Evolutionary conservation across 1,139 yeast genomes (phyloP).

Genomic region (Ogataea hybrid): DNA sequence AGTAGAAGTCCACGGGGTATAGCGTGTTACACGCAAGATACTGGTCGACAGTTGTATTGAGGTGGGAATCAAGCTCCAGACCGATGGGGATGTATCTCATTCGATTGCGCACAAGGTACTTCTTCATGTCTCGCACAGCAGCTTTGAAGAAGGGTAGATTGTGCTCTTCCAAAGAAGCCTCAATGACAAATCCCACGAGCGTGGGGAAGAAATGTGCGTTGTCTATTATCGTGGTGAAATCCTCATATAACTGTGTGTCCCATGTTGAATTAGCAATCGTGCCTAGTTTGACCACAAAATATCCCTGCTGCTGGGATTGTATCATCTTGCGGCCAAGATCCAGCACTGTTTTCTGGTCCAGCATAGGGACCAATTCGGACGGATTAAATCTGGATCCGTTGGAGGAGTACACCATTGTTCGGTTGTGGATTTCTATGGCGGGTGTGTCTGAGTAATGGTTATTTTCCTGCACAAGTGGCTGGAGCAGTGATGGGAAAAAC

Average conservation of each 20-base stretch:
- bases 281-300: slow-evolving; percentile 17
- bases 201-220: slow-evolving; percentile 12
- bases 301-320: slow-evolving; percentile 10
- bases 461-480: slow-evolving; percentile 9
- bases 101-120: slow-evolving; percentile 40
- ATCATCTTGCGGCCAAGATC: slow-evolving; percentile 10
- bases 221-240: slow-evolving; percentile 23
- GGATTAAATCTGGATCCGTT: slow-evolving; percentile 16
- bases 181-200: slow-evolving; percentile 21
- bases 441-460: slow-evolving; percentile 17
- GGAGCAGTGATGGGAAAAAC: slow-evolving; percentile 8
- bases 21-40: slow-evolving; percentile 18
- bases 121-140: slow-evolving; percentile 55
- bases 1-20: slow-evolving; percentile 15
- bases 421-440: slow-evolving; percentile 41
- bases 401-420: slow-evolving; percentile 39
- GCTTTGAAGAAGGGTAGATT: slow-evolving; percentile 61
- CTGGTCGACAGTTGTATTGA: slow-evolving; percentile 44
- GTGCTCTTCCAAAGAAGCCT: slow-evolving; percentile 23
- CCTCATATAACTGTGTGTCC: slow-evolving; percentile 19
- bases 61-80: slow-evolving; percentile 39
- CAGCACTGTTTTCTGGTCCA: slow-evolving; percentile 9
- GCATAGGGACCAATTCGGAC: slow-evolving; percentile 5
- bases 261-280: slow-evolving; percentile 13
- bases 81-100: slow-evolving; percentile 60